Base-by-base conservation (phyloP, 2,329 filamentous ascomycete genomes). In the Calonectria henricotiae region DNA sequence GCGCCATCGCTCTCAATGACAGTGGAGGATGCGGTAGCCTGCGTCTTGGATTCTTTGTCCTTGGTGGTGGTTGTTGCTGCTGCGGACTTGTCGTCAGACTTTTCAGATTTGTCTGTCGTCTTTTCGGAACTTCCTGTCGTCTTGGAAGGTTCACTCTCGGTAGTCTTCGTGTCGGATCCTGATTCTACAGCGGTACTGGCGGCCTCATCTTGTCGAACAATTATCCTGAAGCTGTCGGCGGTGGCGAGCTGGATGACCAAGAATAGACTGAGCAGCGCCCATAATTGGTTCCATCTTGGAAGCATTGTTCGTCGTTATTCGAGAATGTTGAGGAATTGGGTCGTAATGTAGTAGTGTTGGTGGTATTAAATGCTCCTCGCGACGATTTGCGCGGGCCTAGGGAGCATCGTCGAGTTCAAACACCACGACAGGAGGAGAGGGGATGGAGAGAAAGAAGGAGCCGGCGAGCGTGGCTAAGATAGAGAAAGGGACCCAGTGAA, bases 251-350 rank as follows among this genome's bases (percentile, higher is more conserved):
- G 82, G 27, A 85, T 74, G 47, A 79, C 77, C 47, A 86, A 58
- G 4, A 82, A 61, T 25, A 86, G 75, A 73, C 81, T 83, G 67
- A 87, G 73, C 51, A 86, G 72, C 41, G 80, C 80, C 80, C 80
- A 83, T 49, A 83, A 65, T 58, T 79, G 79, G 65, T 75, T 68
- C 70, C 80, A 77, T 68, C 75, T 81, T 27, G 74, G 72, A 62
- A 81, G 70, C 85, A 85, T 86, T 61, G 47, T 77, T 60, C 37
- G 60, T 70, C 7, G 63, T 64, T 32, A 30, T 8, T 55, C 25
- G 67, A 7, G 39, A 58, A 61, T 47, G n/a, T 63, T n/a, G 35
- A 62, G 54, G 32, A 46, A 43, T 63, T 58, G 67, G 32, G 46
- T 25, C 47, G 62, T 46, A 8, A 5, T 32, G 41, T 41, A 41